These are phyloP conservation scores for Penicillium sp. DNA, from an alignment of 2,329 filamentous ascomycete genomes.

Conservation along the genomic window DNA sequence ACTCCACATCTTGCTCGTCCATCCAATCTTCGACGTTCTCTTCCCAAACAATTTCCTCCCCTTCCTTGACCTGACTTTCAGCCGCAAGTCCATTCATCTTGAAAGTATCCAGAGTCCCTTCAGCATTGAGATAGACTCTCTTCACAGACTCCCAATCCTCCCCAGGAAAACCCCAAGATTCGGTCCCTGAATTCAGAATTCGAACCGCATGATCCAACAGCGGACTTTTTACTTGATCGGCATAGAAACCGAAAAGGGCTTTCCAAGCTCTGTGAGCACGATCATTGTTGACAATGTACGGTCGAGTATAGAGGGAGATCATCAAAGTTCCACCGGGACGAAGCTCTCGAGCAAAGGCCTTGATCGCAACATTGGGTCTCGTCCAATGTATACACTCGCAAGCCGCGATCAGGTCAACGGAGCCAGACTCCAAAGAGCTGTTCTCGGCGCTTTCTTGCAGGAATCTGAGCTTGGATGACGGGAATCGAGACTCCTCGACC, in stretches of 20 bases:
- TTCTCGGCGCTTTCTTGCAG: constrained; percentile 4
- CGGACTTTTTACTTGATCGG: not conserved
- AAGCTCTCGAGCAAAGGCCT: constrained; percentile 2
- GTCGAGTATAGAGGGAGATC: constrained; percentile 8
- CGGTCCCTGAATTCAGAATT: constrained; percentile 3
- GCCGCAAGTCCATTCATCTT: constrained; percentile 1
- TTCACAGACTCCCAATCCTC: constrained; percentile 1
- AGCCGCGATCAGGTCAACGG: constrained; percentile 2
- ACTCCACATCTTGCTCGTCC: constrained; percentile 4
- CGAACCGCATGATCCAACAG: constrained; percentile 7
- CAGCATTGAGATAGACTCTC: constrained; percentile 4
- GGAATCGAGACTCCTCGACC: not conserved
- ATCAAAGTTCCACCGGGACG: not conserved
- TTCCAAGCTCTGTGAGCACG: constrained; percentile 3
- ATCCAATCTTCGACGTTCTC: constrained; percentile 2
- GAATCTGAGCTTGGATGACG: constrained; percentile 1
- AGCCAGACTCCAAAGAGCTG: not conserved
- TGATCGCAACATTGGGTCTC: not conserved
- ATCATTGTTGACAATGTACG: constrained; percentile 2
- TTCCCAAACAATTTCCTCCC: constrained; percentile 4
- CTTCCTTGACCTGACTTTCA: not conserved
- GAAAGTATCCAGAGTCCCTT: constrained; percentile 2
- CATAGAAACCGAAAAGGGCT: constrained; percentile 2
- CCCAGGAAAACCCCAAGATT: not conserved
- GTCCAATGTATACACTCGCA: constrained; percentile 11